Evolutionary conservation across 2,329 filamentous ascomycete species (phyloP).

Genomic region (Macroventuria anomochaeta): DNA sequence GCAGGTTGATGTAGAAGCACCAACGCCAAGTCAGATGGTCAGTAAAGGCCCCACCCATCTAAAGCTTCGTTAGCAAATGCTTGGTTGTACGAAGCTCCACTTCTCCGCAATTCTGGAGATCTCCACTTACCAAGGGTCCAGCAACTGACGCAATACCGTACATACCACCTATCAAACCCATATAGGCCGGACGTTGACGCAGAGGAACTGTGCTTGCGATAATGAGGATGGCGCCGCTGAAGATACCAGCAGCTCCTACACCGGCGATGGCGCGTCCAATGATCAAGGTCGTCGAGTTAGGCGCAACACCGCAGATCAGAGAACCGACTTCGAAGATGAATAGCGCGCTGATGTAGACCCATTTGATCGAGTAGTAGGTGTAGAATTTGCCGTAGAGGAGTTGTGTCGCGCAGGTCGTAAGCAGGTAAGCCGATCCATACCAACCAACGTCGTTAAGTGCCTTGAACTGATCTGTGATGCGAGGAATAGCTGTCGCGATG

Average conservation of each 20-base stretch:
- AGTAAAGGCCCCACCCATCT: conserved; percentile 56
- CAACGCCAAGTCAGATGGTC: conserved; percentile 56
- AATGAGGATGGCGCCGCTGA: conserved; percentile 57
- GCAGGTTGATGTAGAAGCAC: conserved; percentile 58
- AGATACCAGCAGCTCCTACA: conserved; percentile 59
- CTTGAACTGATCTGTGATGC: conserved; percentile 57
- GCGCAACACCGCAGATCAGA: conserved; percentile 59
- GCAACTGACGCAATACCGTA: conserved; percentile 57
- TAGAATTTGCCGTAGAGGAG: conserved; percentile 53
- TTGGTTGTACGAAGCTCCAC: conserved; percentile 7
- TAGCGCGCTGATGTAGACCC: conserved; percentile 54
- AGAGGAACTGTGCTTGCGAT: conserved; percentile 55
- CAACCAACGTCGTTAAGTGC: conserved; percentile 55
- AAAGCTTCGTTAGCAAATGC: conserved; percentile 35
- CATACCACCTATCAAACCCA: conserved; percentile 57
- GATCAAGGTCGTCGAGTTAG: conserved; percentile 58
- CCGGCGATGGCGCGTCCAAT: conserved; percentile 60
- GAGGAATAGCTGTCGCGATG: conserved; percentile 56
- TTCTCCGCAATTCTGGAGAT: conserved; percentile 9
- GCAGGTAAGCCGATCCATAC: conserved; percentile 53
- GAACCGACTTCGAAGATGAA: conserved; percentile 60
- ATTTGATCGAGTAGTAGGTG: conserved; percentile 57
- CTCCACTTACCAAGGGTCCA: conserved; percentile 52
- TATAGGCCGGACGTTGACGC: conserved; percentile 56
- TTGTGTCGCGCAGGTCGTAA: conserved; percentile 52